phyloP scores from a whole-genome alignment of 2,329 filamentous ascomycete genomes.

The Phoma sp. region DNA sequence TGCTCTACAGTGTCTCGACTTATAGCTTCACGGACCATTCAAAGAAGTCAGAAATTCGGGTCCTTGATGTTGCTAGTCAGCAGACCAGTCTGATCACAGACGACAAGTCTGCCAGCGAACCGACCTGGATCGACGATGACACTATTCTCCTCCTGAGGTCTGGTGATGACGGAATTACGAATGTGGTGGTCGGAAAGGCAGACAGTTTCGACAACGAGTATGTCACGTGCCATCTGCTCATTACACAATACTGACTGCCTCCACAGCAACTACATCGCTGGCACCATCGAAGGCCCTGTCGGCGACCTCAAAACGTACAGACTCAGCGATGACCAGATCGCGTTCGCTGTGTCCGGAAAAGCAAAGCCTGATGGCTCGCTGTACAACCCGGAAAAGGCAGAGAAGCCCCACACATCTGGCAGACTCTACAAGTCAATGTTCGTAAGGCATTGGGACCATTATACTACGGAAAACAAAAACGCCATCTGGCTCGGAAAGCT shows the following conservation, averaged over 20 bases:
- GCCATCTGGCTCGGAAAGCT: conserved; percentile 76
- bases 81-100: conserved; percentile 70
- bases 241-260: conserved; percentile 1
- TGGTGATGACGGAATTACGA: conserved; percentile 50
- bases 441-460: conserved; percentile 85
- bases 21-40: conserved; percentile 82
- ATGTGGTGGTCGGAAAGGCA: conserved; percentile 43
- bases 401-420: conserved; percentile 67
- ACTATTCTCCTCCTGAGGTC: conserved; percentile 63
- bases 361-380: conserved; percentile 73
- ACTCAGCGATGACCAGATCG: conserved; percentile 48
- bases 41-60: conserved; percentile 70
- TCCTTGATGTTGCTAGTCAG: conserved; percentile 73
- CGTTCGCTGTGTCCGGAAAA: conserved; percentile 62
- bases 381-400: conserved; percentile 67
- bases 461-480: conserved; percentile 70
- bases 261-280: conserved; percentile 50
- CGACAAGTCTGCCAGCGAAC: conserved; percentile 69
- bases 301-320: conserved; percentile 56
- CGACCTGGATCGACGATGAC: conserved; percentile 78
- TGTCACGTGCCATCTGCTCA: background rate
- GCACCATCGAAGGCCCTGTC: conserved; percentile 54
- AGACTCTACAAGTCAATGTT: conserved; percentile 77
- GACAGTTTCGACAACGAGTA: conserved; percentile 44
- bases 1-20: conserved; percentile 72